Conservation (phyloP, 768 basidiomycete species). For the Boletus bicolor region DNA sequence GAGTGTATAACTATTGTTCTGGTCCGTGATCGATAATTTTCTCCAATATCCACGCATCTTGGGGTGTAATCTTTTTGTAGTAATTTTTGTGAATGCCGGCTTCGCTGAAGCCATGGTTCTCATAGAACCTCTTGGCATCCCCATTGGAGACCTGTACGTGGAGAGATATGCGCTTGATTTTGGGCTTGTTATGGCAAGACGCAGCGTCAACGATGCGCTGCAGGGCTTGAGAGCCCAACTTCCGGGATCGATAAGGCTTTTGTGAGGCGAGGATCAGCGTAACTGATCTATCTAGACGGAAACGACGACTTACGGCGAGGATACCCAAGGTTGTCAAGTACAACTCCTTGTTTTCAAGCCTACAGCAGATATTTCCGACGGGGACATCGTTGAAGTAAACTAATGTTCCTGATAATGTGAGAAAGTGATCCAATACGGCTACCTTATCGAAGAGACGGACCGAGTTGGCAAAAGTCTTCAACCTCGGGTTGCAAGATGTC, state of each 20-base stretch:
- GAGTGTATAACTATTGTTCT: slow-evolving; percentile 24
- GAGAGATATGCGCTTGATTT: slow-evolving; percentile 70
- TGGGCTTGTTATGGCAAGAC: slow-evolving; percentile 51
- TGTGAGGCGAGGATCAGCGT: slow-evolving; percentile 13
- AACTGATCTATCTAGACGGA: slow-evolving; percentile 10
- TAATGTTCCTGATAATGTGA: slow-evolving; percentile 34
- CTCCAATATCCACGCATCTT: slow-evolving; percentile 86
- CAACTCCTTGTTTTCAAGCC: slow-evolving; percentile 60
- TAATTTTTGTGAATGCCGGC: slow-evolving; percentile 65
- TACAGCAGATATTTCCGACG: slow-evolving; percentile 84
- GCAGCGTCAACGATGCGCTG: slow-evolving; percentile 67
- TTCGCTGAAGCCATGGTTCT: slow-evolving; percentile 76
- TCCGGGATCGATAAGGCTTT: slow-evolving; percentile 82
- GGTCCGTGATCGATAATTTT: slow-evolving; percentile 40
- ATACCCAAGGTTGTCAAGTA: slow-evolving; percentile 94
- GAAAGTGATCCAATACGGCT: slow-evolving; percentile 15
- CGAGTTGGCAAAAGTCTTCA: slow-evolving; percentile 85
- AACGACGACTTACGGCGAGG: slow-evolving; percentile 61
- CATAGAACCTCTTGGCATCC: slow-evolving; percentile 78
- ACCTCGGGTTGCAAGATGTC: slow-evolving; percentile 73
- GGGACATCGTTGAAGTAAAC: slow-evolving; percentile 94
- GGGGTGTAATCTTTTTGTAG: slow-evolving; percentile 86
- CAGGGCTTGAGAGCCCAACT: slow-evolving; percentile 70
- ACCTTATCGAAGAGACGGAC: slow-evolving; percentile 45
- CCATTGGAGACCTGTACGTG: slow-evolving; percentile 86